Conservation (phyloP, 306 rosid species). For the Datisca glomerata region DNA sequence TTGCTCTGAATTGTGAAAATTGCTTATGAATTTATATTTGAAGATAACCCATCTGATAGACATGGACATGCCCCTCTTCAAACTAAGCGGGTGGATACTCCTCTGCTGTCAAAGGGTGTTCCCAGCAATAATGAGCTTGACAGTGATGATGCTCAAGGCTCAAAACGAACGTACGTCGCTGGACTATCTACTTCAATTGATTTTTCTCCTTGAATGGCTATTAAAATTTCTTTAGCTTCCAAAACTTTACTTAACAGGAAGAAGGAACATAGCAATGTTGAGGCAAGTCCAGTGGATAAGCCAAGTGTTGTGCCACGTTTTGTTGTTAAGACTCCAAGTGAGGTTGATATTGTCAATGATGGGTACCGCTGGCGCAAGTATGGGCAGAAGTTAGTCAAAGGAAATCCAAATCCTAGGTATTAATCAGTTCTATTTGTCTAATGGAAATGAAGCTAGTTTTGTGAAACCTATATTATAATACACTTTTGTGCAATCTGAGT, state of each 20-base stretch:
- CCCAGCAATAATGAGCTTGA: constrained; percentile 21
- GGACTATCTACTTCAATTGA: constrained; percentile 7
- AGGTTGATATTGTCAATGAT: constrained; percentile 71
- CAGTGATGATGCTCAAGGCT: constrained; percentile 33
- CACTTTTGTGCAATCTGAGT: constrained; percentile 1
- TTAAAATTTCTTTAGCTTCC: constrained; percentile 21
- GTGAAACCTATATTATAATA: too few relatives aligned
- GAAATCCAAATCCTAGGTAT: constrained; percentile 81
- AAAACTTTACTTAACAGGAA: too few relatives aligned
- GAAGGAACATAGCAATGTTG: constrained; percentile 31
- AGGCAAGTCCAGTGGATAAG: constrained; percentile 25
- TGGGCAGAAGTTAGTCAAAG: constrained; percentile 77
- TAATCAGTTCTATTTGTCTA: constrained; percentile 4
- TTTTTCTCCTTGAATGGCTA: constrained; percentile 4
- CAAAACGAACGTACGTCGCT: constrained; percentile 67
- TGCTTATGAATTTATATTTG: constrained; percentile 27
- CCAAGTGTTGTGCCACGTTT: constrained; percentile 36
- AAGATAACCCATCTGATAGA: constrained; percentile 31
- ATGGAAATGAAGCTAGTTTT: not conserved
- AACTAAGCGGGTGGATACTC: constrained; percentile 26
- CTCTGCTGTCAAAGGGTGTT: constrained; percentile 25
- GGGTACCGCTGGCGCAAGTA: too few relatives aligned
- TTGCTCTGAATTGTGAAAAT: constrained; percentile 13
- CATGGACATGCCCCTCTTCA: constrained; percentile 25
- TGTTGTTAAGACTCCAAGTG: constrained; percentile 64